Evolutionary conservation across 2,329 filamentous ascomycete genomes (phyloP).

Genomic region (Fusarium udum): DNA sequence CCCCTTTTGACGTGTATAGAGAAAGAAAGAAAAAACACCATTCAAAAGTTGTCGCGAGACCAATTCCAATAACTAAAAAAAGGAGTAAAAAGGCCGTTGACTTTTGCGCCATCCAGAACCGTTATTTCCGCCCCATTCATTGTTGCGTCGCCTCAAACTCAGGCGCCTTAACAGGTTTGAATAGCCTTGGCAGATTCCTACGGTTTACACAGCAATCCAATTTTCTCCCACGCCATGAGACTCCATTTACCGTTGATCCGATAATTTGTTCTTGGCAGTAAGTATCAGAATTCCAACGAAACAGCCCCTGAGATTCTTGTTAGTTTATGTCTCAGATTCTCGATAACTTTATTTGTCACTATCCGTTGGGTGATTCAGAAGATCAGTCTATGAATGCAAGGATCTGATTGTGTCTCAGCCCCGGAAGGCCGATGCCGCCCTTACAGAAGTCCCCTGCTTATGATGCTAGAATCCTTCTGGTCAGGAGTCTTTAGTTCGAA

Average conservation of each 20-base stretch:
- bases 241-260: neutral
- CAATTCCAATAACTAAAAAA: neutral
- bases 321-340: neutral
- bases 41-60: neutral
- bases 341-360: neutral
- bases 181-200: constrained; percentile 13
- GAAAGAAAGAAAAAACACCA: neutral
- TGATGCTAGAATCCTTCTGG: neutral
- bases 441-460: constrained; percentile 1
- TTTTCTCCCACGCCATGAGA: neutral
- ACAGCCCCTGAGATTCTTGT: neutral
- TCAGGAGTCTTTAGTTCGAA: neutral
- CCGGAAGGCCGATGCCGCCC: neutral
- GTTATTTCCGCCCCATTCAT: constrained; percentile 6
- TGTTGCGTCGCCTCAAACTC: constrained; percentile 17
- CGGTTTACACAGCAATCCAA: constrained; percentile 2
- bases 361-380: neutral
- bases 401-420: constrained; percentile 1
- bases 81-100: neutral
- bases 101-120: constrained; percentile 9
- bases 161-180: constrained; percentile 18
- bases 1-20: neutral
- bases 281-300: constrained; percentile 9
- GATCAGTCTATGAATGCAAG: neutral
- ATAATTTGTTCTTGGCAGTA: constrained; percentile 9